phyloP scores from a whole-genome alignment of 495 filamentous ascomycete genomes.

The Amorphotheca resinae region DNA sequence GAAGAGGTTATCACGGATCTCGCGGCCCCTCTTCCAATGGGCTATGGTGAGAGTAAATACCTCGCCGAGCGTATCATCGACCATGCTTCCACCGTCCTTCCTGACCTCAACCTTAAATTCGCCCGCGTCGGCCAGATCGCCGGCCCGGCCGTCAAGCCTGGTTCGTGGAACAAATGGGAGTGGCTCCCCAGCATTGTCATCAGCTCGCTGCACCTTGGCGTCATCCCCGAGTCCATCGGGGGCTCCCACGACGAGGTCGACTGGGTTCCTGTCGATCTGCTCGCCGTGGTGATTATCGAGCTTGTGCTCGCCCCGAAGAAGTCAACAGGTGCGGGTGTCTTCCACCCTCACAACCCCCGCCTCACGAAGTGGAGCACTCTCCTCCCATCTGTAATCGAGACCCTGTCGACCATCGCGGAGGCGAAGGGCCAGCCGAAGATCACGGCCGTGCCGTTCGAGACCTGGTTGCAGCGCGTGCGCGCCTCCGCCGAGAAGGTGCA shows the following conservation, averaged over 20 bases:
- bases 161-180: conserved; percentile 43
- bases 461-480: conserved; percentile 41
- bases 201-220: conserved; percentile 28
- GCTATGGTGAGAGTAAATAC: conserved; percentile 46
- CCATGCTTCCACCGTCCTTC: conserved; percentile 26
- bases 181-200: conserved; percentile 30
- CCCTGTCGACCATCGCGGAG: no score
- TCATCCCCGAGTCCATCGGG: conserved; percentile 28
- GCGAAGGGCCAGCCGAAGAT: background rate
- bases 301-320: conserved; percentile 23
- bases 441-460: no score
- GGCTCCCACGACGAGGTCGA: conserved; percentile 31
- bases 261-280: conserved; percentile 41
- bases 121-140: conserved; percentile 46
- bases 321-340: conserved; percentile 23
- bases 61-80: conserved; percentile 39
- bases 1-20: conserved; percentile 33
- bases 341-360: conserved; percentile 36
- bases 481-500: no score
- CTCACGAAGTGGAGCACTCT: conserved; percentile 26
- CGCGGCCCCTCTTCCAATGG: conserved; percentile 22
- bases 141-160: conserved; percentile 29
- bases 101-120: no score
- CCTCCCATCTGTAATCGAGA: conserved; percentile 23
- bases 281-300: conserved; percentile 30